These are phyloP conservation scores for Mallotus nudiflorus DNA, from an alignment of 345 rosid species.

Conservation along the genomic window DNA sequence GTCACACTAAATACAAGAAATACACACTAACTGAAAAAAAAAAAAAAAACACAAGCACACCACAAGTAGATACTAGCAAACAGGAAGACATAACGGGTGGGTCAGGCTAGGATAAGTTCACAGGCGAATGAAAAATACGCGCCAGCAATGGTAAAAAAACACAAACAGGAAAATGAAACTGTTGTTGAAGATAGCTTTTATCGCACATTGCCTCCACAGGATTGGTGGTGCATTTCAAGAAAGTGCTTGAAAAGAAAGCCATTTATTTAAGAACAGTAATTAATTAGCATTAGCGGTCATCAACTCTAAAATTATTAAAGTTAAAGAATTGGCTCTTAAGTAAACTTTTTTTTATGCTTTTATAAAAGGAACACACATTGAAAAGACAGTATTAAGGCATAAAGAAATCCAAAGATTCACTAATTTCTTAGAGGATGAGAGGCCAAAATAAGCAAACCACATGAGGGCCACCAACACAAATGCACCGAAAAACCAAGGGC, in stretches of 20 bases:
- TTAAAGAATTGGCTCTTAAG: not conserved
- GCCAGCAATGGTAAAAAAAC: not conserved
- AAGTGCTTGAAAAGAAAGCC: conserved; percentile 24
- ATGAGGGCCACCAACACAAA: not conserved
- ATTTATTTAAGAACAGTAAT: too few relatives aligned
- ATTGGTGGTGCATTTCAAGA: conserved; percentile 24
- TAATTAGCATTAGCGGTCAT: not conserved
- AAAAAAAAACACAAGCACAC: too few relatives aligned
- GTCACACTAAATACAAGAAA: too few relatives aligned
- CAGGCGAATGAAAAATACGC: not conserved
- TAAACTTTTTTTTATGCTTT: not conserved
- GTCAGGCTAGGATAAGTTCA: not conserved
- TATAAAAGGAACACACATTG: not conserved
- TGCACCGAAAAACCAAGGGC: not conserved
- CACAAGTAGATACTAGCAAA: not conserved
- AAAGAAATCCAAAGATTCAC: conserved; percentile 1
- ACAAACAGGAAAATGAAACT: not conserved
- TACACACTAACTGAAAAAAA: too few relatives aligned
- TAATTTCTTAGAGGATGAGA: not conserved
- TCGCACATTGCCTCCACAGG: conserved; percentile 1
- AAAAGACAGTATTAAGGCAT: conserved; percentile 2
- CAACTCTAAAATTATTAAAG: not conserved
- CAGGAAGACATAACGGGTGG: not conserved
- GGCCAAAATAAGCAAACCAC: not conserved
- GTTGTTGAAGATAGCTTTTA: not conserved